Evolutionary conservation across 805 yeast genomes (phyloP).

Genomic region (Cyberlindnera meyerae): DNA sequence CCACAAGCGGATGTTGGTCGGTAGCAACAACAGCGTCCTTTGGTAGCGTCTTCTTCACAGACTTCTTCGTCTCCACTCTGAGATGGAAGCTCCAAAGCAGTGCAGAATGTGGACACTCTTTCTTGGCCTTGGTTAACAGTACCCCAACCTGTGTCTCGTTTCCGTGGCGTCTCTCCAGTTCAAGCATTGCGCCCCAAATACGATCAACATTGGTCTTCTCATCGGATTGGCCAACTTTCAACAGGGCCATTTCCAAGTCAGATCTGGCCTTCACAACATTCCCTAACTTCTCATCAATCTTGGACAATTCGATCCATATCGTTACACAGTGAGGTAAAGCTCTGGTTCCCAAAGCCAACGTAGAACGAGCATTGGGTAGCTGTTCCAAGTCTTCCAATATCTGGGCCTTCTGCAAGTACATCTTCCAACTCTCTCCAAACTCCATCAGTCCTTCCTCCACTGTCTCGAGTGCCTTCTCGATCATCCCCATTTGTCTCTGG

Average conservation of each 20-base stretch:
- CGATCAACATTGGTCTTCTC: slow-evolving; percentile 41
- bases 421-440: slow-evolving; percentile 47
- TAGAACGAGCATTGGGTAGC: slow-evolving; percentile 40
- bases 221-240: slow-evolving; percentile 20
- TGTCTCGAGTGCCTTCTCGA: slow-evolving; percentile 35
- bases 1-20: slow-evolving; percentile 50
- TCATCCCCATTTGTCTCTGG: slow-evolving; percentile 36
- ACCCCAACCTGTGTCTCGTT: slow-evolving; percentile 49
- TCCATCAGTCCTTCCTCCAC: slow-evolving; percentile 41
- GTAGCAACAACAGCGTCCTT: slow-evolving; percentile 70
- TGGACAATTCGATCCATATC: slow-evolving; percentile 54
- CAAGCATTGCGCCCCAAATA: slow-evolving; percentile 56
- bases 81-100: slow-evolving; percentile 64
- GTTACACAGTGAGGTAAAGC: slow-evolving; percentile 37
- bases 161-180: slow-evolving; percentile 48
- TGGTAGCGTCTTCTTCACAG: slow-evolving; percentile 52
- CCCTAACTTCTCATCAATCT: slow-evolving; percentile 36
- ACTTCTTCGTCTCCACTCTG: slow-evolving; percentile 35
- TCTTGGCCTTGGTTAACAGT: slow-evolving; percentile 54
- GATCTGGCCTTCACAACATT: slow-evolving; percentile 62
- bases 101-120: slow-evolving; percentile 53
- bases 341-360: slow-evolving; percentile 45
- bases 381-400: slow-evolving; percentile 34
- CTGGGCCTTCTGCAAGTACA: slow-evolving; percentile 63
- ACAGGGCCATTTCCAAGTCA: slow-evolving; percentile 59